Base-by-base conservation (phyloP, 108 stramenopile species). In the Bacterosira constricta region DNA sequence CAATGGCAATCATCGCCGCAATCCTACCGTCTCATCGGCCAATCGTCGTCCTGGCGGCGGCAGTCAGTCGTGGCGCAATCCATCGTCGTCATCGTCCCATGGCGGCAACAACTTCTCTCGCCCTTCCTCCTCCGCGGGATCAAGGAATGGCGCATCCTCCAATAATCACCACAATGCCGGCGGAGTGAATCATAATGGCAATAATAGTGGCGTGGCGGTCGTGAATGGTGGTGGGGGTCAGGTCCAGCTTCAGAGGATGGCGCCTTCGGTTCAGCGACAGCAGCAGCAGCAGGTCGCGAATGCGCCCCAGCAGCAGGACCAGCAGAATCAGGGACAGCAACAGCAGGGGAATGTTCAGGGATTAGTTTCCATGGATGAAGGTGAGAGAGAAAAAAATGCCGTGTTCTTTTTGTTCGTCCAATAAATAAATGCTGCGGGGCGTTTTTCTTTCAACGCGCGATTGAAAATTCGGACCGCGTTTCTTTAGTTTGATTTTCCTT, bases 321-420 rank as follows among this genome's bases (percentile, higher is more conserved):
- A 63, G 12, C 12, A 25, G 30, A 25, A 74, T 20, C 57, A 73
- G 15, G 53, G 21, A 35, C 38, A 73, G 45, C 66, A 73, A 30
- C 47, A 78, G 65, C 36, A 62, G 25, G 9, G 53, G 32, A 26
- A 32, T 12, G 45, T 54, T 15, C 75, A 83, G 26, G 73, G 71
- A 18, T 61, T 66, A 15, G 71, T 83, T 57, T 79, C 77, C 46
- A 83, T 83, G 82, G 78, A 83, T 18, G 76, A 83, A 64, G 82
- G 82, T 83, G 73, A 74, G 69, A 34, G 12, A 5, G 3, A 38
- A 29, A 12, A 12, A 25, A n/a, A 52, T 57, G 26, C 36, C 23
- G 17, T 21, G 20, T 51, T 18, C 12, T 13, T 64, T 57, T 59
- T 10, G 41, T 31, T 15, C 37, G n/a, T 3, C 10, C 32, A 2